These are phyloP conservation scores for Cryptococcus maquisensis DNA, from an alignment of 1,284 basidiomycete genomes.

Conservation along the genomic window DNA sequence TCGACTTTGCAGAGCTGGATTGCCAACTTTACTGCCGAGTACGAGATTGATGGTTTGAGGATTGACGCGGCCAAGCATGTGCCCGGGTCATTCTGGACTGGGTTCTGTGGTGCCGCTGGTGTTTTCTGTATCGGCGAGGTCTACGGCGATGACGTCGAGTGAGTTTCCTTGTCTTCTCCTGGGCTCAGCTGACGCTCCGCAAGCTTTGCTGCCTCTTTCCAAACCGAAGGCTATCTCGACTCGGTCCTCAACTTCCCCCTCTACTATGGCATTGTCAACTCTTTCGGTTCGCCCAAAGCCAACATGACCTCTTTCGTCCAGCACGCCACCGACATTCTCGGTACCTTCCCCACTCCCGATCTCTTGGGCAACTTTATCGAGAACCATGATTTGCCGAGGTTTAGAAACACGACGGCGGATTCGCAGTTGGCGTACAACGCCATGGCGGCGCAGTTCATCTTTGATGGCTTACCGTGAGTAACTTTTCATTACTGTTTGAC, in stretches of 20 bases:
- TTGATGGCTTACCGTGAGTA: conserved; percentile 62
- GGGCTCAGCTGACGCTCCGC: neutral
- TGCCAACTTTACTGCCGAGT: conserved; percentile 58
- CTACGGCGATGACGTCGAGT: conserved; percentile 58
- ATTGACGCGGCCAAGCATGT: conserved; percentile 71
- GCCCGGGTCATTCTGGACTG: conserved; percentile 39
- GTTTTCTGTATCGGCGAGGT: conserved; percentile 84
- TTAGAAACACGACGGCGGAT: conserved; percentile 56
- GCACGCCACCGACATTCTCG: conserved; percentile 58
- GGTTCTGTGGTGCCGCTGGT: conserved; percentile 64
- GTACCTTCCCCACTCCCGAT: conserved; percentile 51
- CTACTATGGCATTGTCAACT: conserved; percentile 61
- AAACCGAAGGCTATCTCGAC: conserved; percentile 43
- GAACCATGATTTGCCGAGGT: conserved; percentile 75
- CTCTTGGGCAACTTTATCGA: conserved; percentile 75
- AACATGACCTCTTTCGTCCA: conserved; percentile 62
- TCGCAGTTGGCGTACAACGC: conserved; percentile 54
- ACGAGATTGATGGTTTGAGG: conserved; percentile 60
- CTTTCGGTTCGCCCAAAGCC: conserved; percentile 56
- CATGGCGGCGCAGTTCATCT: conserved; percentile 63
- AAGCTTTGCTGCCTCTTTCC: conserved; percentile 35
- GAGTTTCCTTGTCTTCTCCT: conserved; percentile 1
- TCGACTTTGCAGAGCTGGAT: conserved; percentile 62
- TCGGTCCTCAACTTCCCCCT: conserved; percentile 58
- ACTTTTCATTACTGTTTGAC: too few species aligned